Evolutionary conservation across 2,329 filamentous ascomycete species (phyloP), one percentile per base, ranked within the genome.

Genomic region (Tolypocladium tropicale): DNA sequence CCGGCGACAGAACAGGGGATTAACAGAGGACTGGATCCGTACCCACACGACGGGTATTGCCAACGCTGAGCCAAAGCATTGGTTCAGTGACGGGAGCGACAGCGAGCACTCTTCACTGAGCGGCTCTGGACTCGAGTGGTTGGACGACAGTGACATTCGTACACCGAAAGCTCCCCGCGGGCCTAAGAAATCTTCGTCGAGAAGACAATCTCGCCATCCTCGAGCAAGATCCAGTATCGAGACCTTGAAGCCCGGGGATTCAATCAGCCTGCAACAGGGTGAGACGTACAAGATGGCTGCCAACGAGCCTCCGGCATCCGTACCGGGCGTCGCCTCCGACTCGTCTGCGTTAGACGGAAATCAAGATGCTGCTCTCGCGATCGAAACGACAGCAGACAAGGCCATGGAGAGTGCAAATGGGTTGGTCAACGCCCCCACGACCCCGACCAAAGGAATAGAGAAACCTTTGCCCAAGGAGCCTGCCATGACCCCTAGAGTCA

Each of bases 11-110:
- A 74, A 78, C 18, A 76, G 78, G 61, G 84, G 86, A 57, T 79
- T 92, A 55, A 90, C 88, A 0, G 87, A 92, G 70, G 88, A 91
- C 75, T 93, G 89, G 89, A 90, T 94, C 62, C 86, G 88, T 58
- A 87, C 89, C 59, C 90, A 92, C 66, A 85, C 89, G n/a, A 81
- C 85, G n/a, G 81, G 82, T 60, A 83, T 86, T 62, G 79, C 79
- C 61, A 80, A 84, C 62, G 82, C 80, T 34, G 89, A 94, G 68
- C 82, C 83, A 61, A 84, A 83, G 59, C 86, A 90, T 71, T 95
- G 90, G 90, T 79, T 91, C 62, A 95, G 89, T 68, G 90, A 95
- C 64, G 73, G 67, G 64, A 75, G 82, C 67, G 82, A 82, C 65
- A 90, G 86, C 68, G 88, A 90, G 76, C 81, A 82, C 75, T 88